Conservation (phyloP, 1,284 basidiomycete genomes). For the Leccinum fallax region DNA sequence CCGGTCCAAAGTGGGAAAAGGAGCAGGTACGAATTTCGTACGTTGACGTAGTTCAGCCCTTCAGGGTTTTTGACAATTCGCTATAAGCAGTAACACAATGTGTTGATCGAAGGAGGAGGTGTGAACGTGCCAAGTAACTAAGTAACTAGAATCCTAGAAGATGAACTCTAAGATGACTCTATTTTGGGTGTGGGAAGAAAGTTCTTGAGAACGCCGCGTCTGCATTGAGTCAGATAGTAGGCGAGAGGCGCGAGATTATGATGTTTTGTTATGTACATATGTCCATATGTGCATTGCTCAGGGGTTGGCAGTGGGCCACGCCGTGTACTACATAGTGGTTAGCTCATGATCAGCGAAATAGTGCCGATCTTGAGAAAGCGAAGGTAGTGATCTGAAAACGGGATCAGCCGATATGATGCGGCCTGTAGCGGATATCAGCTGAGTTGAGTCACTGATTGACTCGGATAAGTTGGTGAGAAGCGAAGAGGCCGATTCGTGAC, state of each 20-base stretch:
- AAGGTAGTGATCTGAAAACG: constrained; percentile 22
- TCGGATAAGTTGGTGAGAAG: constrained; percentile 8
- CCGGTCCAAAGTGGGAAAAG: not conserved
- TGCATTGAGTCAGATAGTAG: constrained; percentile 13
- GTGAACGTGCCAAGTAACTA: constrained; percentile 29
- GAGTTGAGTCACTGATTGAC: not conserved
- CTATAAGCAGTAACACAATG: constrained; percentile 8
- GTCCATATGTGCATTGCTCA: not conserved
- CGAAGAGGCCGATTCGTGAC: constrained; percentile 1
- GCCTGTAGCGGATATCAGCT: constrained; percentile 25
- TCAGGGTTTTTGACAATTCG: constrained; percentile 36
- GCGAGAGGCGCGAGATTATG: constrained; percentile 17
- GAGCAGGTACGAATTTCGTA: constrained; percentile 9
- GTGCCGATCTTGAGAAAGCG: constrained; percentile 7
- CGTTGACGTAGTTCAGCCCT: constrained; percentile 30
- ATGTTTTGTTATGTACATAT: constrained; percentile 19
- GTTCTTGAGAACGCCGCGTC: constrained; percentile 27
- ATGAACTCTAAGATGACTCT: constrained; percentile 7
- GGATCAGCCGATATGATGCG: constrained; percentile 17
- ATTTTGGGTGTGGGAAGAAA: constrained; percentile 30
- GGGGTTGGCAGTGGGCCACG: constrained; percentile 1
- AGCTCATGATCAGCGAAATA: constrained; percentile 17
- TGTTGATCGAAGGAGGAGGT: constrained; percentile 26
- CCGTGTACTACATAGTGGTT: not conserved
- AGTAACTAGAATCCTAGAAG: too few species aligned